These are phyloP conservation scores for Amanita pallidorosea DNA, from an alignment of 768 basidiomycete species.

Conservation along the genomic window DNA sequence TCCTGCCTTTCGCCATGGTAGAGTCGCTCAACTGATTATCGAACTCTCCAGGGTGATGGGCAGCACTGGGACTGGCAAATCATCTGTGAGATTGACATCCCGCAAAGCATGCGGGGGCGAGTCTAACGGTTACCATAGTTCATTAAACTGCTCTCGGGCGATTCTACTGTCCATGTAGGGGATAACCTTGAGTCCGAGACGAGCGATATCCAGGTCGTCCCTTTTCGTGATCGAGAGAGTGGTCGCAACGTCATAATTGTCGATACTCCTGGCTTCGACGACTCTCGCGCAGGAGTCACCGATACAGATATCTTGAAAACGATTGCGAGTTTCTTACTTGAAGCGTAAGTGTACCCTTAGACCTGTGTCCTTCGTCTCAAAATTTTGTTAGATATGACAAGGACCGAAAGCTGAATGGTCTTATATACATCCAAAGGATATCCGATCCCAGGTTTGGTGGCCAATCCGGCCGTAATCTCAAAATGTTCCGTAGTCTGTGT, in stretches of 20 bases:
- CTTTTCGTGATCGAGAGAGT: background rate
- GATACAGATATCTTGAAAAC: slow-evolving; percentile 26
- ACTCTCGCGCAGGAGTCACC: slow-evolving; percentile 15
- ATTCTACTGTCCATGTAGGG: background rate
- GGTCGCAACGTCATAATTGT: slow-evolving; percentile 13
- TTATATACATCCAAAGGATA: no score
- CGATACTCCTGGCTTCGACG: slow-evolving; percentile 37
- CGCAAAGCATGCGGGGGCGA: background rate
- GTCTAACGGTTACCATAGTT: background rate
- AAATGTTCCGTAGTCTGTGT: no score
- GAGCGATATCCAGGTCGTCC: background rate
- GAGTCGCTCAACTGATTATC: background rate
- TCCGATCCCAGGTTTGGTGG: no score
- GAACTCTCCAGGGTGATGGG: background rate
- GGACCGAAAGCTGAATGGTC: no score
- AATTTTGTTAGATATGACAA: no score
- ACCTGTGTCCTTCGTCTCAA: background rate
- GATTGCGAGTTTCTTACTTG: slow-evolving; percentile 16
- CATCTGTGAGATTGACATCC: background rate
- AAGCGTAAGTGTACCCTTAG: slow-evolving; percentile 8
- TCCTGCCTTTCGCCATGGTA: background rate
- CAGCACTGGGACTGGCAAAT: background rate
- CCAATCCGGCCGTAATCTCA: no score
- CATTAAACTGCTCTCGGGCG: background rate
- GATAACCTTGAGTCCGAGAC: background rate